Conservation (phyloP, 768 basidiomycete species). For the Gymnopilus junonius region DNA sequence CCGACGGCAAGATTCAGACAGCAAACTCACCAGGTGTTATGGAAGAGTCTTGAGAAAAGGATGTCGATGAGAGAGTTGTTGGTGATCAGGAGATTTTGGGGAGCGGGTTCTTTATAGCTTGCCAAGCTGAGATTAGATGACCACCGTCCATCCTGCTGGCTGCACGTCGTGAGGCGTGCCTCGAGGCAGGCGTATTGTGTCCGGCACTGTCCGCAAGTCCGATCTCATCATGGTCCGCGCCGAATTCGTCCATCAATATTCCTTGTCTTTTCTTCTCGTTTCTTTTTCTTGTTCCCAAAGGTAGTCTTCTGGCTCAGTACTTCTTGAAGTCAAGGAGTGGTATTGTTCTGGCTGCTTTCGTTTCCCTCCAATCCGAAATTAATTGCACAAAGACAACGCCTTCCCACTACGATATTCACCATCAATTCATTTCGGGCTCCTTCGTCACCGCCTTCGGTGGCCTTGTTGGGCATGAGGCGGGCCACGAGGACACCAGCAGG, state of each 20-base stretch:
- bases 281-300: constrained; percentile 3
- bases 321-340: background rate
- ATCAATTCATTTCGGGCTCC: constrained; percentile 4
- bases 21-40: background rate
- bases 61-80: constrained; percentile 18
- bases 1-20: background rate
- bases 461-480: constrained; percentile 19
- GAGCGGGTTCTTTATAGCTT: constrained; percentile 25
- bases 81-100: constrained; percentile 16
- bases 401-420: background rate
- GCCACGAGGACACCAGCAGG: constrained; percentile 11
- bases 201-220: background rate
- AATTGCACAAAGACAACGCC: background rate
- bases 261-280: background rate
- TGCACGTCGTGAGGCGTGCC: constrained; percentile 47
- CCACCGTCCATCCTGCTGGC: constrained; percentile 22
- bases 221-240: background rate
- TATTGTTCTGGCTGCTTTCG: background rate
- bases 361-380: background rate
- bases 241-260: background rate
- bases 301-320: background rate
- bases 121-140: constrained; percentile 25
- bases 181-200: constrained; percentile 46
- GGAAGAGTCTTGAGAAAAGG: background rate
- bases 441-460: constrained; percentile 5